Conservation (phyloP, 331 rosid species). For the Prunus yedoensis region DNA sequence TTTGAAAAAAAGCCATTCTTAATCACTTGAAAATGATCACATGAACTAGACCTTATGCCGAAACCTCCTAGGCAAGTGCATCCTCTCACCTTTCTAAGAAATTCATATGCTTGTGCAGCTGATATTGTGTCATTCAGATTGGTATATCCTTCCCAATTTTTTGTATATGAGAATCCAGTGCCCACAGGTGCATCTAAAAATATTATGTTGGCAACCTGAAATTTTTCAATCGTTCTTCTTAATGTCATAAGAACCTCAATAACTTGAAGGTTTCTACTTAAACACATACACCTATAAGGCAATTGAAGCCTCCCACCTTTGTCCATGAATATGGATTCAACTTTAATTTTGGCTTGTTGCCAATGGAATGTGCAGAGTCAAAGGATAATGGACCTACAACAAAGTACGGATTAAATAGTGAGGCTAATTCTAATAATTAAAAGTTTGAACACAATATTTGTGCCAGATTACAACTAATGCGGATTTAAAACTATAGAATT, state of each 20-base stretch:
- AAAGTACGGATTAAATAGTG: not conserved
- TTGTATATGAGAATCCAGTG: slow-evolving; percentile 39
- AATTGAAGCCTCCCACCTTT: slow-evolving; percentile 6
- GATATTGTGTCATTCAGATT: slow-evolving; percentile 9
- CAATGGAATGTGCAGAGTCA: not conserved
- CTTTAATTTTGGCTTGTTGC: slow-evolving; percentile 7
- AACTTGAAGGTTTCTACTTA: not conserved
- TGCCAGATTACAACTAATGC: too few species aligned
- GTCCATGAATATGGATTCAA: slow-evolving; percentile 26
- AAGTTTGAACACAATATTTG: too few species aligned
- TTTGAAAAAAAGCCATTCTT: too few species aligned
- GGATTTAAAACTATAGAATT: too few species aligned
- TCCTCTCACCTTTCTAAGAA: slow-evolving; percentile 27
- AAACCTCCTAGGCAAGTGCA: not conserved
- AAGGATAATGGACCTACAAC: slow-evolving; percentile 17
- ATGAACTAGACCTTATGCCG: too few species aligned
- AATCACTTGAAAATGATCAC: too few species aligned
- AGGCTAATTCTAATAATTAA: too few species aligned
- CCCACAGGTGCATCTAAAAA: slow-evolving; percentile 38
- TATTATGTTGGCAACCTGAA: slow-evolving; percentile 26
- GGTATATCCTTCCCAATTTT: not conserved
- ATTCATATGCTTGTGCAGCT: slow-evolving; percentile 11
- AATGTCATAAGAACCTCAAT: too few species aligned
- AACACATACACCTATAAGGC: not conserved
- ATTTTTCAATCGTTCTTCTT: too few species aligned